Base-by-base conservation (phyloP, 2,329 filamentous ascomycete genomes). In the Elsinoe fawcettii region DNA sequence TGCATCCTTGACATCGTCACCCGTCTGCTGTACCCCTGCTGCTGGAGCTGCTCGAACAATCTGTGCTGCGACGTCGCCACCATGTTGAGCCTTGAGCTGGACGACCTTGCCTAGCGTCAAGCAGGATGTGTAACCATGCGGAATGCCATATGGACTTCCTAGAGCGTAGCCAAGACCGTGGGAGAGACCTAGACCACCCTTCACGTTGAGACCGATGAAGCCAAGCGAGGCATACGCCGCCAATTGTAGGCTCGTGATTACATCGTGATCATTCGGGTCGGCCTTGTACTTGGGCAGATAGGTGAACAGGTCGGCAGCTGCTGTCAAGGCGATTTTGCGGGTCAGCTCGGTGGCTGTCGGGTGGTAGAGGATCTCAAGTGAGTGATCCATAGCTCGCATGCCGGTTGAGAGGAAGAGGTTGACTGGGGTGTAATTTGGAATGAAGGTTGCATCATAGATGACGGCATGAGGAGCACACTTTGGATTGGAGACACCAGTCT, bases 111-210 rank as follows among this genome's bases (percentile, higher is more conserved):
- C 76, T 0, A 82, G 69, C 0, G 78, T 80, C 47, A 82, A 63
- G 62, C 79, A 81, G 1, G 73, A 76, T 0, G 79, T 82, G 46
- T 80, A 75, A 0, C 79, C 79, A 60, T 82, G 79, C 0, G 80
- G 80, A 37, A 83, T 82, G 0, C 69, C 65, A 60, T 81, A 82
- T 0, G 80, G 79, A 2, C 71, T 74, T 0, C 80, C 80, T 2
- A 83, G 66, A 0, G 79, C 78, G 62, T 82, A 80, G 0, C 71
- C 71, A 1, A 72, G 62, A 1, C 64, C 61, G 55, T 72, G 70
- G 22, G 66, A 68, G 61, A 82, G 66, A 0, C 79, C 79, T 0
- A 81, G 64, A 0, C 73, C 73, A n/a, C 76, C 76, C 44, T 76
- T 75, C 25, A 80, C 61, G 56, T 80, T 79, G 59, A 72, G 67